Percentiles rank a stretch among this genome's conserved stretches.
These are phyloP conservation scores for Phialemonium atrogriseum DNA, from an alignment of 2,329 filamentous ascomycete genomes.

Conservation along the genomic window DNA sequence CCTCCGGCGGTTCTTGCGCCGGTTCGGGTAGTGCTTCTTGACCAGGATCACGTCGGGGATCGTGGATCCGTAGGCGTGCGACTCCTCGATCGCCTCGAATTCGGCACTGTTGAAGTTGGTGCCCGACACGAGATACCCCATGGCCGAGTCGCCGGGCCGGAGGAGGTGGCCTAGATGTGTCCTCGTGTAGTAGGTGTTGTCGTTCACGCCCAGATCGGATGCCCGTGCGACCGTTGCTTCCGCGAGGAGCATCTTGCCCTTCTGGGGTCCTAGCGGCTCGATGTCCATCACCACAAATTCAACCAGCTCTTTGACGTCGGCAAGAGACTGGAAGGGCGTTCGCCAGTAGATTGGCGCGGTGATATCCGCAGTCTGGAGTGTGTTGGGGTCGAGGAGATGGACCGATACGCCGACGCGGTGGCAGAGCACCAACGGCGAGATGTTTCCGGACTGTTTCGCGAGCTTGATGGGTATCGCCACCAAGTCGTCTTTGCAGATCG, in stretches of 20 bases:
- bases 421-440: conserved; percentile 78
- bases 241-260: conserved; percentile 75
- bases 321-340: conserved; percentile 72
- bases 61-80: conserved; percentile 63
- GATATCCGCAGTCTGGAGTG: conserved; percentile 84
- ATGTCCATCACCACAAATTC: conserved; percentile 97
- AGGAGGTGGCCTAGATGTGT: conserved; percentile 85
- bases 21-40: conserved; percentile 85
- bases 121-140: conserved; percentile 88
- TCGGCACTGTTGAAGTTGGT: conserved; percentile 89
- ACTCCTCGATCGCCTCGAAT: conserved; percentile 74
- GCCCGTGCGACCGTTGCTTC: conserved; percentile 85
- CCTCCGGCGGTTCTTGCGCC: conserved; percentile 73
- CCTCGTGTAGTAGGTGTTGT: conserved; percentile 79
- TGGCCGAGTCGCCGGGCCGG: conserved; percentile 80
- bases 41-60: conserved; percentile 92
- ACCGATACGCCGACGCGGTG: conserved; percentile 82
- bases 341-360: conserved; percentile 83
- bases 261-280: conserved; percentile 65
- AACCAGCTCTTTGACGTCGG: conserved; percentile 75
- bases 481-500: conserved; percentile 94
- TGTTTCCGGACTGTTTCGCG: conserved; percentile 81
- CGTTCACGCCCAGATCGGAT: conserved; percentile 77
- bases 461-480: conserved; percentile 88
- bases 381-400: conserved; percentile 83